Conservation (phyloP, 345 rosid species). For the Arabidopsis thaliana region DNA sequence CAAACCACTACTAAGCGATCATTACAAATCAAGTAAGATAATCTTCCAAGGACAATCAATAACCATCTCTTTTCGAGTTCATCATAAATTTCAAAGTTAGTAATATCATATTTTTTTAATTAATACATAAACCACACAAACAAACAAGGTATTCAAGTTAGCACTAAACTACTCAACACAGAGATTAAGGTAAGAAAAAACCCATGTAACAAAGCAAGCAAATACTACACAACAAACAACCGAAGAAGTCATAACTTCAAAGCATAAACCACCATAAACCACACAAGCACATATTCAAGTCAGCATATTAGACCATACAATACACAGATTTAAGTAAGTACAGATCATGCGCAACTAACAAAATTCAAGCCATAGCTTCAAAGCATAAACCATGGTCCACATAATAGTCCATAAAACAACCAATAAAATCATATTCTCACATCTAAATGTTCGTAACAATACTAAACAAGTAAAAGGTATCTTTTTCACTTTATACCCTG, state of each 20-base stretch:
- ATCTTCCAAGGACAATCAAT: no score
- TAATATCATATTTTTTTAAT: neutral
- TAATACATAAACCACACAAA: neutral
- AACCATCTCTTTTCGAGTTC: no score
- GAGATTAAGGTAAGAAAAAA: neutral
- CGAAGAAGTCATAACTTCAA: neutral
- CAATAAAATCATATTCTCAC: neutral
- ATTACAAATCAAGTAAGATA: no score
- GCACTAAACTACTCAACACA: neutral
- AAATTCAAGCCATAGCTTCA: neutral
- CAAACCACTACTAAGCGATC: no score
- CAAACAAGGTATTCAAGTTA: neutral
- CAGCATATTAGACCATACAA: neutral
- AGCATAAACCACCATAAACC: neutral
- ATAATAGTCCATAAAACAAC: no score
- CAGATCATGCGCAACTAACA: neutral
- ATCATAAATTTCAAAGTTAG: no score
- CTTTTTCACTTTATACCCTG: no score
- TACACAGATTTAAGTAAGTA: neutral
- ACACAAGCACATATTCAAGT: neutral
- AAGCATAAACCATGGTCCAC: neutral
- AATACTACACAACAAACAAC: neutral
- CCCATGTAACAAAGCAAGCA: neutral
- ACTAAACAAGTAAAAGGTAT: neutral
- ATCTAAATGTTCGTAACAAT: neutral